Conservation (phyloP, 1,284 basidiomycete genomes). For the Gymnopus androsaceus region DNA sequence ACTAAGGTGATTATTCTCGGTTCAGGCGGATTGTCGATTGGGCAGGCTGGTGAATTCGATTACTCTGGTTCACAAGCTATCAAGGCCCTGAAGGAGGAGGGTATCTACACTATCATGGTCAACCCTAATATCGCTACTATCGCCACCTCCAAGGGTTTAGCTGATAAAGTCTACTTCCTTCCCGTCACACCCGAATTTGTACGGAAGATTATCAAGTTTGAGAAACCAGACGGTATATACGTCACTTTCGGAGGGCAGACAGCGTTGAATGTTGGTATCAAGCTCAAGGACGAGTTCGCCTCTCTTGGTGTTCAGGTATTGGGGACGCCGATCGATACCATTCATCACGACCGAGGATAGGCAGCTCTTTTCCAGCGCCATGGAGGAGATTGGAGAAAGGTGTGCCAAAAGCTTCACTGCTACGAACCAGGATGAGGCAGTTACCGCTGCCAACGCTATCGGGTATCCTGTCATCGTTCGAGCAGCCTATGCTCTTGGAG, state of each 20-base stretch:
- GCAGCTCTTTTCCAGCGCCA: conserved; percentile 91
- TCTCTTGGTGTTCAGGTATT: conserved; percentile 88
- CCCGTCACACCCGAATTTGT: conserved; percentile 98
- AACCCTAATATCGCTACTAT: conserved; percentile 99
- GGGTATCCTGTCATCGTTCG: conserved; percentile 98
- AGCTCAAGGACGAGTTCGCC: conserved; percentile 95
- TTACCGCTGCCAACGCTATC: conserved; percentile 82
- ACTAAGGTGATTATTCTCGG: conserved; percentile 96
- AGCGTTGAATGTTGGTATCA: conserved; percentile 95
- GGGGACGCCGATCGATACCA: conserved; percentile 95
- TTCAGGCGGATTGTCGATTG: conserved; percentile 97
- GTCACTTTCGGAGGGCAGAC: conserved; percentile 99
- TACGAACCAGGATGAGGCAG: conserved; percentile 82
- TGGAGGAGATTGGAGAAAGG: conserved; percentile 95
- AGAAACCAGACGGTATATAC: conserved; percentile 98
- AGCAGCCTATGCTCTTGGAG: conserved; percentile 95
- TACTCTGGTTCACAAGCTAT: conserved; percentile 99
- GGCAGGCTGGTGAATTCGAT: conserved; percentile 98
- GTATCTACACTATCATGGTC: conserved; percentile 97
- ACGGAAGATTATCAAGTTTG: conserved; percentile 96
- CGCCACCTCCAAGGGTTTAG: conserved; percentile 94
- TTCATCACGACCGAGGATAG: conserved; percentile 98
- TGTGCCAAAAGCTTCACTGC: conserved; percentile 90
- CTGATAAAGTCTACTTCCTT: conserved; percentile 99
- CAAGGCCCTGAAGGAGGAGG: conserved; percentile 98